phyloP scores from a whole-genome alignment of 352 stramenopile genomes.

The Phytophthora palmivora region DNA sequence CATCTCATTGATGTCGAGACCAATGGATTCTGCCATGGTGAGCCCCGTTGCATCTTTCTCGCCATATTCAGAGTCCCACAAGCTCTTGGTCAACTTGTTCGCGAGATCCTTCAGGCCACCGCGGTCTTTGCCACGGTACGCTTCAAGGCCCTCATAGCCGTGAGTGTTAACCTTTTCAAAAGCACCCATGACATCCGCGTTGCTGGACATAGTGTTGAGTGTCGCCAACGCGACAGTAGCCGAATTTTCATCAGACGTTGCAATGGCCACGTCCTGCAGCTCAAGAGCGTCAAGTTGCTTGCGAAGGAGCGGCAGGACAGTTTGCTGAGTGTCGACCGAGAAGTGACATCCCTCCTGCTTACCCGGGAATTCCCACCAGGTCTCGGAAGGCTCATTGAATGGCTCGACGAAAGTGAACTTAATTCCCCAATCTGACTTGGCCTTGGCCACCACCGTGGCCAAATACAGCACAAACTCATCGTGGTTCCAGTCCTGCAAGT shows the following conservation, averaged over 20 bases:
- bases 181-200: too few species aligned
- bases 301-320: conserved; percentile 40
- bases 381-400: conserved; percentile 60
- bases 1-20: conserved; percentile 55
- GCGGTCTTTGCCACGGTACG: conserved; percentile 16
- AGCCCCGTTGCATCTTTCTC: conserved; percentile 45
- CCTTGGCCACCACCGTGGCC: conserved; percentile 41
- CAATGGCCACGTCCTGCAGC: conserved; percentile 23
- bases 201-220: conserved; percentile 15
- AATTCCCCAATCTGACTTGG: conserved; percentile 44
- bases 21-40: conserved; percentile 48
- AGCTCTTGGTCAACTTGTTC: neutral
- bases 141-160: conserved; percentile 41
- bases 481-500: conserved; percentile 43
- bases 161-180: conserved; percentile 56
- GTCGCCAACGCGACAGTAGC: conserved; percentile 9
- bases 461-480: conserved; percentile 50
- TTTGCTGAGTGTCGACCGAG: conserved; percentile 38
- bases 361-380: conserved; percentile 51
- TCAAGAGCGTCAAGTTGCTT: conserved; percentile 38
- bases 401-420: conserved; percentile 54
- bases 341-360: conserved; percentile 58
- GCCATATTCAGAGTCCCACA: conserved; percentile 50
- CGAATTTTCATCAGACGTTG: conserved; percentile 1
- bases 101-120: neutral